A percentile compares a stretch with the other conserved stretches of the same genome.
Evolutionary conservation across 78 protist species (phyloP).

Genomic region (Dictyostelium brefeldianum): DNA sequence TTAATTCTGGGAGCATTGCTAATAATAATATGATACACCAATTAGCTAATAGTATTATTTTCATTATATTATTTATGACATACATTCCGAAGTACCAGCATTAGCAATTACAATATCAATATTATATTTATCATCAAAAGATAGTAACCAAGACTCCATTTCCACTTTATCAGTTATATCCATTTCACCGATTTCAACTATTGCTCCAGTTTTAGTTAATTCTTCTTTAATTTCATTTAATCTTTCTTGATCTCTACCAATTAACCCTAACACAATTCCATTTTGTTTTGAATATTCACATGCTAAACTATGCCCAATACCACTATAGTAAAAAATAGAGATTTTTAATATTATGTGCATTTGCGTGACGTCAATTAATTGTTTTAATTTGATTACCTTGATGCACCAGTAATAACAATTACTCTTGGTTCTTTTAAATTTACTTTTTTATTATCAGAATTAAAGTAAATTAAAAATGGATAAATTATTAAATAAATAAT

Average conservation of each 20-base stretch:
- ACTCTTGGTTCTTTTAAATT: not conserved
- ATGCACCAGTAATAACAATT: conserved; percentile 44
- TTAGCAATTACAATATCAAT: conserved; percentile 41
- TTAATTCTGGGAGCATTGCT: not conserved
- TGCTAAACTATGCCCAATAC: conserved; percentile 40
- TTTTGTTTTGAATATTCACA: conserved; percentile 12
- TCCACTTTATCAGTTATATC: conserved; percentile 20
- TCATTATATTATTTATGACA: not conserved
- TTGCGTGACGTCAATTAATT: too few relatives aligned
- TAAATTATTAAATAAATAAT: too few relatives aligned
- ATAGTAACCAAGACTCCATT: not conserved
- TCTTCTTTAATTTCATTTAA: conserved; percentile 17
- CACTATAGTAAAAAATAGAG: too few relatives aligned
- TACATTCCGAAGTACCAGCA: conserved; percentile 27
- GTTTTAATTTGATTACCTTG: too few relatives aligned
- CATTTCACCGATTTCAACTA: not conserved
- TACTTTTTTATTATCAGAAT: too few relatives aligned
- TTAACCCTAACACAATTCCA: conserved; percentile 2
- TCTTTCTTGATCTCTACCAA: conserved; percentile 23
- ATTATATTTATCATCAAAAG: not conserved
- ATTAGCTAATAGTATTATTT: too few relatives aligned
- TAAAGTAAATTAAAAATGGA: too few relatives aligned
- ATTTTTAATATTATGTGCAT: too few relatives aligned
- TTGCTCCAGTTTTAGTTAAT: conserved; percentile 14
- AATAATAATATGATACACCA: too few relatives aligned